A percentile compares a stretch with the other conserved stretches of the same genome.
Evolutionary conservation across 495 filamentous ascomycete species (phyloP).

Genomic region (Xylona heveae): DNA sequence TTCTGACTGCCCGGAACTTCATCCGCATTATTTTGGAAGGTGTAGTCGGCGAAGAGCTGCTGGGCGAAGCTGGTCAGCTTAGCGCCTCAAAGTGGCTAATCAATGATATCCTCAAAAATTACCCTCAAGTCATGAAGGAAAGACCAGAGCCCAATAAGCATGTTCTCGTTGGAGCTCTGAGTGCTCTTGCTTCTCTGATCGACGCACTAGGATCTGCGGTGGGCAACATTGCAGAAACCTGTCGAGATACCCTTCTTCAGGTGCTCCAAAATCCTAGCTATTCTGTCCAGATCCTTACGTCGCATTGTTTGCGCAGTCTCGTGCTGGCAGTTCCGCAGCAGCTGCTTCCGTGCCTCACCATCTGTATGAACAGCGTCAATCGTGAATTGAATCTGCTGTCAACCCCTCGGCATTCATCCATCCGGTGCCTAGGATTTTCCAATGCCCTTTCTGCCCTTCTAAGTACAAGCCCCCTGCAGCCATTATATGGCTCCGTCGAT

Average conservation of each 20-base stretch:
- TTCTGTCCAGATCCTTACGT: conserved; percentile 76
- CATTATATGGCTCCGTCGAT: conserved; percentile 86
- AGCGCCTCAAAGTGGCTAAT: conserved; percentile 63
- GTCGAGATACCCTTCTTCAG: conserved; percentile 73
- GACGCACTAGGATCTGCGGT: conserved; percentile 63
- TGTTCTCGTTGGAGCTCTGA: conserved; percentile 54
- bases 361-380: conserved; percentile 89
- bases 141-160: conserved; percentile 79
- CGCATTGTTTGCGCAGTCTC: conserved; percentile 67
- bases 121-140: conserved; percentile 82
- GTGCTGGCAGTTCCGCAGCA: conserved; percentile 81
- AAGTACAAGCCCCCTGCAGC: conserved; percentile 69
- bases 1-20: conserved; percentile 69
- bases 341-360: conserved; percentile 72
- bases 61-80: conserved; percentile 73
- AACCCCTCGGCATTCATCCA: conserved; percentile 54
- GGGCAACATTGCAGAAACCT: conserved; percentile 50
- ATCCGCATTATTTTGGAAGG: conserved; percentile 68
- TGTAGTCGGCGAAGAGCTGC: conserved; percentile 56
- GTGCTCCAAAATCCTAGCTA: conserved; percentile 91
- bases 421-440: conserved; percentile 76
- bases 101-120: conserved; percentile 83
- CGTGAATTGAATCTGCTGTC: conserved; percentile 64
- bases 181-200: conserved; percentile 61
- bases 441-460: conserved; percentile 85